Conservation (phyloP, 352 stramenopile species). For the Phytophthora niederhauseri region DNA sequence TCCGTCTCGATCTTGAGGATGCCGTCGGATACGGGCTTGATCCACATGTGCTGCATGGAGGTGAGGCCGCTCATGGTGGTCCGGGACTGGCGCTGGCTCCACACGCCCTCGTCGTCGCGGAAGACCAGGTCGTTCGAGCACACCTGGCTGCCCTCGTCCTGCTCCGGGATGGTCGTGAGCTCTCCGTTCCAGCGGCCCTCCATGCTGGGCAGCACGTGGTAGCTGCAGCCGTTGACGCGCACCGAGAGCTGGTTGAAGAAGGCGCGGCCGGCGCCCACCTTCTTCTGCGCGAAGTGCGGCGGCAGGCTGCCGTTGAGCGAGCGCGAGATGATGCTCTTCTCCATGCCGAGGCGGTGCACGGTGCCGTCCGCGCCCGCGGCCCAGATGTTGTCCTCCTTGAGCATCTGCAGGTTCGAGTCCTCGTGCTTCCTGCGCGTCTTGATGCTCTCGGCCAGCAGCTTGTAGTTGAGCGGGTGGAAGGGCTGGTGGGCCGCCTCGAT, state of each 20-base stretch:
- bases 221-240: constrained; percentile 85
- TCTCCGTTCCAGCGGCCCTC: constrained; percentile 90
- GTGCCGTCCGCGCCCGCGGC: constrained; percentile 76
- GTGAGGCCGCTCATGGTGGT: constrained; percentile 89
- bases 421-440: constrained; percentile 81
- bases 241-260: constrained; percentile 92
- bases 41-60: constrained; percentile 89
- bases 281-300: constrained; percentile 66
- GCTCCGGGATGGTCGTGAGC: constrained; percentile 64
- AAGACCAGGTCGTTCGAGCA: constrained; percentile 88
- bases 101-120: constrained; percentile 86
- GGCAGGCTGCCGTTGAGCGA: constrained; percentile 53
- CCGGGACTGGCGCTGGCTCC: constrained; percentile 85
- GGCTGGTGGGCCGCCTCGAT: constrained; percentile 86
- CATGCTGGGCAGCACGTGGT: constrained; percentile 85
- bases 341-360: constrained; percentile 79
- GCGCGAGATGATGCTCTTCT: constrained; percentile 85
- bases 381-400: constrained; percentile 91
- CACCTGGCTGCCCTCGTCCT: constrained; percentile 85
- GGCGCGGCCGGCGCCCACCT: constrained; percentile 50
- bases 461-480: constrained; percentile 90
- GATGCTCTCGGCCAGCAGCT: constrained; percentile 78
- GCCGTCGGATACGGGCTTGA: constrained; percentile 85
- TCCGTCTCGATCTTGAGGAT: constrained; percentile 91
- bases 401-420: constrained; percentile 80